These are phyloP conservation scores for Fonsecaea pedrosoi DNA, from an alignment of 2,329 filamentous ascomycete species.

Conservation along the genomic window DNA sequence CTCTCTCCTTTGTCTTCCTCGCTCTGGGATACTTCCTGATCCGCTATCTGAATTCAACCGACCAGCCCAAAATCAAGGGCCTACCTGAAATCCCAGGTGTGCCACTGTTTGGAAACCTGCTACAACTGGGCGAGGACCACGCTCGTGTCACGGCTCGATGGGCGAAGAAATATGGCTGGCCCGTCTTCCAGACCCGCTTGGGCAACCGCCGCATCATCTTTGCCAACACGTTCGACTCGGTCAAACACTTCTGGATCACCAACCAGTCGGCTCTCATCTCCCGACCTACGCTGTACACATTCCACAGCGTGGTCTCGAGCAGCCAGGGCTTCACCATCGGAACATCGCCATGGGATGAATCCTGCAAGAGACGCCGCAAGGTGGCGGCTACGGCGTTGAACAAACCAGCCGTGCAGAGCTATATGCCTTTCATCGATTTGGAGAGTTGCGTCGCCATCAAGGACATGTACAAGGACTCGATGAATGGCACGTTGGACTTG, in stretches of 20 bases:
- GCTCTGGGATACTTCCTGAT: conserved; percentile 50
- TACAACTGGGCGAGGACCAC: conserved; percentile 66
- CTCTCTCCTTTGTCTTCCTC: conserved; percentile 44
- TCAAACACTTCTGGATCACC: conserved; percentile 75
- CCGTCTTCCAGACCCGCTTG: conserved; percentile 63
- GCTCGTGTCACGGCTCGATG: conserved; percentile 62
- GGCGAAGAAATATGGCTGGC: conserved; percentile 65
- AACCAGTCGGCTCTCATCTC: conserved; percentile 80
- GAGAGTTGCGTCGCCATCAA: conserved; percentile 75
- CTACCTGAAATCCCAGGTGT: conserved; percentile 67
- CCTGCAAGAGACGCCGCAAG: conserved; percentile 77
- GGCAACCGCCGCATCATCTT: conserved; percentile 70
- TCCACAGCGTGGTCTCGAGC: conserved; percentile 77
- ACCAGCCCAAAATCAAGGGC: conserved; percentile 66
- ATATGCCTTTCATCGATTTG: conserved; percentile 82
- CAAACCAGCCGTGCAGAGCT: conserved; percentile 74
- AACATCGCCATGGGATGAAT: conserved; percentile 83
- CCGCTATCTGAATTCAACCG: conserved; percentile 57
- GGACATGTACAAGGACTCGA: conserved; percentile 71
- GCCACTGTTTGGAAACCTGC: conserved; percentile 68
- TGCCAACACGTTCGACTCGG: conserved; percentile 77
- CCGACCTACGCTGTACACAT: conserved; percentile 78
- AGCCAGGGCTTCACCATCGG: conserved; percentile 83
- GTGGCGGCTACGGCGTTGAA: conserved; percentile 80
- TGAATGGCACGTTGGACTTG: conserved; percentile 66